Conservation (phyloP, 306 rosid genomes). For the Senna tora region DNA sequence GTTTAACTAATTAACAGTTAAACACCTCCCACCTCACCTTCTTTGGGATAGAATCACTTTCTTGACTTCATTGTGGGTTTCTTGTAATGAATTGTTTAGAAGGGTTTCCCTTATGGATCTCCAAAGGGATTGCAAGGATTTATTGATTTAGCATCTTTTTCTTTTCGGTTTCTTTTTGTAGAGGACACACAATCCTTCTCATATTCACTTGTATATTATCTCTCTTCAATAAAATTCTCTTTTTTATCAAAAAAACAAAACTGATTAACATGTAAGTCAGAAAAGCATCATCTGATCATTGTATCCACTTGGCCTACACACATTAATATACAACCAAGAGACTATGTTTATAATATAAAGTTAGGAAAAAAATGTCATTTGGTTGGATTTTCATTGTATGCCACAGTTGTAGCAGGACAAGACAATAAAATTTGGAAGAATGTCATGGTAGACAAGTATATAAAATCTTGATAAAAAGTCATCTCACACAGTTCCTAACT, state of each 20-base stretch:
- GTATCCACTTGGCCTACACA: conserved; percentile 16
- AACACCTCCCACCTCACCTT: no score
- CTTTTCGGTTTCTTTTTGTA: no score
- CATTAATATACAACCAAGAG: conserved; percentile 10
- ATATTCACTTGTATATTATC: no score
- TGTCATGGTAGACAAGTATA: neutral
- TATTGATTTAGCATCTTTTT: no score
- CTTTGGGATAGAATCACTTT: no score
- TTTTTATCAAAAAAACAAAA: no score
- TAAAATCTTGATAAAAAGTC: conserved; percentile 22
- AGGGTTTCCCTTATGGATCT: no score
- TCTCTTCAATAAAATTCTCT: no score
- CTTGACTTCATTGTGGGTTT: no score
- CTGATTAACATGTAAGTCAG: conserved; percentile 2
- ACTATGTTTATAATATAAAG: conserved; percentile 6
- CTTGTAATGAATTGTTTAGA: no score
- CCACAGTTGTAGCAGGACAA: conserved; percentile 12
- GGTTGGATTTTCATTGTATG: conserved; percentile 23
- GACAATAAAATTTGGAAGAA: conserved; percentile 16
- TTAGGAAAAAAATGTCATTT: conserved; percentile 14
- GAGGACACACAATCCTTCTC: no score
- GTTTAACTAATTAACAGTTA: conserved; percentile 25
- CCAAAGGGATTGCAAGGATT: no score
- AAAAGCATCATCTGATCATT: conserved; percentile 16
- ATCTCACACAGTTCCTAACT: conserved; percentile 1